Evolutionary conservation across 208 protist species (phyloP).

Genomic region (Plasmodiophora brassicae): DNA sequence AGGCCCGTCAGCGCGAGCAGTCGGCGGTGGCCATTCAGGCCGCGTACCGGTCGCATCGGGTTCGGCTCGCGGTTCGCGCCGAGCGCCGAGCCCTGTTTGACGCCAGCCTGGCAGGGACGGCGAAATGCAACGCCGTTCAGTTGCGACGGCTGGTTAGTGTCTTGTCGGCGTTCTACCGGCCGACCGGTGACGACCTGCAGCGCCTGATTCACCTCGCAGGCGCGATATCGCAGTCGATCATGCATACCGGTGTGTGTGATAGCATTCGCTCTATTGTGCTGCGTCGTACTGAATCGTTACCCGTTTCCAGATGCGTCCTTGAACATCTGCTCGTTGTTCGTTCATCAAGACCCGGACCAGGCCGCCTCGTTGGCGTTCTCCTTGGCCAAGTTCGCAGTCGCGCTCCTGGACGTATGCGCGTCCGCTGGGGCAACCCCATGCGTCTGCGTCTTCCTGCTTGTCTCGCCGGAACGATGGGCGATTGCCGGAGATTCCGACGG

Average conservation of each 20-base stretch:
- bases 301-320: too few species aligned
- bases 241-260: background rate
- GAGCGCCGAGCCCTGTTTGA: background rate
- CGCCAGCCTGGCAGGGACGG: background rate
- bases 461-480: too few species aligned
- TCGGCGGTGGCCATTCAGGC: background rate
- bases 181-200: background rate
- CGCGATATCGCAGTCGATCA: background rate
- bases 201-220: background rate
- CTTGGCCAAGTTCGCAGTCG: too few species aligned
- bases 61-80: background rate
- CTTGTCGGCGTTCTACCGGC: background rate
- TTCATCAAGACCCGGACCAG: too few species aligned
- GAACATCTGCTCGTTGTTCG: too few species aligned
- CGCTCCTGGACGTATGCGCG: too few species aligned
- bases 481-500: too few species aligned
- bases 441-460: too few species aligned
- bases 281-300: too few species aligned
- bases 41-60: background rate
- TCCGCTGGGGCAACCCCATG: too few species aligned
- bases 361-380: too few species aligned
- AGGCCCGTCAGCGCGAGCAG: background rate
- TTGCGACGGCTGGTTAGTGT: background rate
- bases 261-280: too few species aligned
- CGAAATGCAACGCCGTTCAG: background rate